phyloP scores from a whole-genome alignment of 2,329 filamentous ascomycete species.

The Didymella exigua region DNA sequence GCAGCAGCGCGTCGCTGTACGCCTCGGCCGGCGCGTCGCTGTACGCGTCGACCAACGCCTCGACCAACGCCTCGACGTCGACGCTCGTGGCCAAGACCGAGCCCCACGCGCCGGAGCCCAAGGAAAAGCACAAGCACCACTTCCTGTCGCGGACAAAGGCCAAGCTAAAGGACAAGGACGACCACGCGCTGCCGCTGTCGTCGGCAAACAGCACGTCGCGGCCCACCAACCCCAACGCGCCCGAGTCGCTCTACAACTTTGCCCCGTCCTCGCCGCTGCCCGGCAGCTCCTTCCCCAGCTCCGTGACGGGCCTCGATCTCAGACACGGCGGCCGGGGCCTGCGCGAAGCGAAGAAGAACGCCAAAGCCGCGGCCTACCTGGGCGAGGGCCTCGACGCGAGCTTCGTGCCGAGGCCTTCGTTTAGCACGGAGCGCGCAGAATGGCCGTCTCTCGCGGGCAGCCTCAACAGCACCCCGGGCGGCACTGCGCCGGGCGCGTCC shows the following conservation, averaged over 20 bases:
- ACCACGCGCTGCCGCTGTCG: conserved; percentile 71
- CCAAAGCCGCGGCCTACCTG: conserved; percentile 52
- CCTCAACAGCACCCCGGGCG: conserved; percentile 31
- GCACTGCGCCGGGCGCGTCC: conserved; percentile 32
- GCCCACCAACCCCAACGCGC: conserved; percentile 75
- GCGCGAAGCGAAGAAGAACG: conserved; percentile 71
- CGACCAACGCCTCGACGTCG: conserved; percentile 76
- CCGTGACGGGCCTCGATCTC: conserved; percentile 79
- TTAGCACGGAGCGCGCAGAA: conserved; percentile 47
- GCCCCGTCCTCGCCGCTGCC: conserved; percentile 74
- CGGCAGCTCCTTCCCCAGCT: conserved; percentile 74
- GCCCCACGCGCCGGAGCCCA: conserved; percentile 59
- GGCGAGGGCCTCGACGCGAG: conserved; percentile 41
- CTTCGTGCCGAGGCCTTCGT: conserved; percentile 47
- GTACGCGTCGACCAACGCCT: conserved; percentile 72
- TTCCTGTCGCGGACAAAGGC: conserved; percentile 80
- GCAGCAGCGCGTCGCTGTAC: conserved; percentile 69
- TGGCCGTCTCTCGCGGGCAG: conserved; percentile 40
- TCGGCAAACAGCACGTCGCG: conserved; percentile 78
- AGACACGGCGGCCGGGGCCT: conserved; percentile 77
- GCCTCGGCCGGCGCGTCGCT: too few relatives aligned
- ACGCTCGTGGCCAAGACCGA: conserved; percentile 69
- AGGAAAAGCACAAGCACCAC: conserved; percentile 76
- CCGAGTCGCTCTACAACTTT: conserved; percentile 79
- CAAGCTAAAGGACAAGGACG: conserved; percentile 74